Conservation (phyloP, 2,329 filamentous ascomycete genomes). For the Botrytis medusae region DNA sequence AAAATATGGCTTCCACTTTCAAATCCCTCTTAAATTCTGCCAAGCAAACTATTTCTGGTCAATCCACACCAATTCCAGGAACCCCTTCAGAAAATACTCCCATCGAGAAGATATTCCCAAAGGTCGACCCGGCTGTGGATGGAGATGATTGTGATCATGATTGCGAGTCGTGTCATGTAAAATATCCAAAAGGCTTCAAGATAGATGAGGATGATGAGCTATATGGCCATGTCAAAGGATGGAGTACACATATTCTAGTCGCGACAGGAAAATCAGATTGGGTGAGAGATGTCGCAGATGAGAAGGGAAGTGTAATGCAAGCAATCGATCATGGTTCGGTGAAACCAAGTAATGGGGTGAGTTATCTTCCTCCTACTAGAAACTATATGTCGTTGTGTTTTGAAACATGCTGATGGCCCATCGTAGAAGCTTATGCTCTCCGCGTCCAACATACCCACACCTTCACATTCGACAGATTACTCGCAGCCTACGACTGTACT, state of each 20-base stretch:
- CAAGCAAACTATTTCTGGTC: constrained; percentile 32
- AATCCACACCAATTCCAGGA: constrained; percentile 33
- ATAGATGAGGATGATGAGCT: constrained; percentile 76
- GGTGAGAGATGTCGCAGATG: constrained; percentile 84
- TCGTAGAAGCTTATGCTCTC: constrained; percentile 82
- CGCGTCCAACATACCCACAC: constrained; percentile 85
- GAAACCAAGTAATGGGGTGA: constrained; percentile 67
- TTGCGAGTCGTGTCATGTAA: constrained; percentile 76
- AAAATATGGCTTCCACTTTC: constrained; percentile 34
- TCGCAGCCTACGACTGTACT: constrained; percentile 73
- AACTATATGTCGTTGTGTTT: constrained; percentile 26
- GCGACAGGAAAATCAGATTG: constrained; percentile 97
- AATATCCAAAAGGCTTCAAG: constrained; percentile 70
- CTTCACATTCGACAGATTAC: constrained; percentile 63
- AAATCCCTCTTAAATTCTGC: constrained; percentile 35
- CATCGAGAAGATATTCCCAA: constrained; percentile 61
- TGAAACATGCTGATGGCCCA: constrained; percentile 10
- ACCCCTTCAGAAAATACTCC: constrained; percentile 31
- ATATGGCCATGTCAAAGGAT: constrained; percentile 83
- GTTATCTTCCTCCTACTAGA: constrained; percentile 33
- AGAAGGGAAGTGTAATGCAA: constrained; percentile 82
- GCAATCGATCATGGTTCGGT: constrained; percentile 59
- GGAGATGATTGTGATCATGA: constrained; percentile 88
- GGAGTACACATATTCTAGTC: constrained; percentile 85
- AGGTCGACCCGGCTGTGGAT: constrained; percentile 72